Percentiles rank a stretch among this genome's conserved stretches.
Conservation (phyloP, 2,329 filamentous ascomycete species). For the Aspergillus bombycis region DNA sequence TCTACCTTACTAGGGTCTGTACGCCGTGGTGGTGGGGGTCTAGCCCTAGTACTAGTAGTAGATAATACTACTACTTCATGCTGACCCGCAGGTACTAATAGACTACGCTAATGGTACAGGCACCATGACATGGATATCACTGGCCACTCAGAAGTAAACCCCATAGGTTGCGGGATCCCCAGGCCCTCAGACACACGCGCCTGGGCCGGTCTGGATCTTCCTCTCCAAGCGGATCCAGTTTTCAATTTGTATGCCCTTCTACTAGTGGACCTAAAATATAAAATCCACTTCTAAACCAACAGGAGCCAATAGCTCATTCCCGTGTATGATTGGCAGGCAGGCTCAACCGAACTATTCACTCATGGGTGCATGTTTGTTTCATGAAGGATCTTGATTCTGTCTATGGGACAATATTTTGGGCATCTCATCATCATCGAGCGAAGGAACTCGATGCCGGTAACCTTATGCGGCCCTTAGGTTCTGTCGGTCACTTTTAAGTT, state of each 20-base stretch:
- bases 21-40: neutral
- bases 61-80: too few relatives aligned
- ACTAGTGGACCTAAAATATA: neutral
- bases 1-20: neutral
- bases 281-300: neutral
- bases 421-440: neutral
- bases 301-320: neutral
- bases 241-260: neutral
- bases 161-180: neutral
- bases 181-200: slow-evolving; percentile 3
- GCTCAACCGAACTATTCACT: neutral
- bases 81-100: neutral
- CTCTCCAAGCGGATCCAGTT: neutral
- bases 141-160: neutral
- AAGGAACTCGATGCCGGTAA: neutral
- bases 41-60: neutral
- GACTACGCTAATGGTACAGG: neutral
- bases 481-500: too few relatives aligned
- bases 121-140: neutral
- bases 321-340: neutral
- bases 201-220: slow-evolving; percentile 15
- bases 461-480: neutral
- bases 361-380: neutral
- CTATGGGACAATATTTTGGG: neutral
- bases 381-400: neutral